phyloP scores from a whole-genome alignment of 148 eudicot genomes.

The Amaranthus palmeri region DNA sequence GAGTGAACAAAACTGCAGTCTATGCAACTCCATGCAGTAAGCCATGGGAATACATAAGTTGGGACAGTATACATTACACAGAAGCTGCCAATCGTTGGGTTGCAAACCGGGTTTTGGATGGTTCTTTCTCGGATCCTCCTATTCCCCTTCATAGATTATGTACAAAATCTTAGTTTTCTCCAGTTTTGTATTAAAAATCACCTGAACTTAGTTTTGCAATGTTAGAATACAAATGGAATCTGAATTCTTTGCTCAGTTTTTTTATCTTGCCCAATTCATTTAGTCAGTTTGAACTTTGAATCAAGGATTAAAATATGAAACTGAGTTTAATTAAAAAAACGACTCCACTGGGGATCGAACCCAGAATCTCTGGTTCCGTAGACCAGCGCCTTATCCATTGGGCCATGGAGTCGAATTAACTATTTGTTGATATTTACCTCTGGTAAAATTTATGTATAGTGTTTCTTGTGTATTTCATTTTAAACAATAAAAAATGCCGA shows the following conservation, averaged over 20 bases:
- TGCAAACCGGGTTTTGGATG: conserved; percentile 45
- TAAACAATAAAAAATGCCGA: no score
- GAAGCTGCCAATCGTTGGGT: conserved; percentile 76
- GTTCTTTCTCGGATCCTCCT: conserved; percentile 26
- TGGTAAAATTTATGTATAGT: background rate
- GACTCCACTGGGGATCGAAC: conserved; percentile 32
- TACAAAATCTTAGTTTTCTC: background rate
- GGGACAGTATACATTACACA: conserved; percentile 84
- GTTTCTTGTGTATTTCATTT: no score
- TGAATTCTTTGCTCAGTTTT: no score
- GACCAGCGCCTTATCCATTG: conserved; percentile 99
- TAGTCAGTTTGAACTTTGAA: background rate
- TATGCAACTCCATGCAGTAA: conserved; percentile 39
- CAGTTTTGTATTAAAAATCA: no score
- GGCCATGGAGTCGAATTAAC: conserved; percentile 58
- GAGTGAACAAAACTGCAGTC: conserved; percentile 38
- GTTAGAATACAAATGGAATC: no score
- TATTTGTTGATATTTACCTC: background rate
- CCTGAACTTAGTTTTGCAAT: no score
- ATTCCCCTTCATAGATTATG: conserved; percentile 12
- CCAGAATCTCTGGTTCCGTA: conserved; percentile 99
- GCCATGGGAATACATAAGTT: conserved; percentile 48
- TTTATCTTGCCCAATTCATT: no score
- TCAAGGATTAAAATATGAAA: background rate
- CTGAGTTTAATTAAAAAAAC: background rate